phyloP scores from a whole-genome alignment of 805 yeast species.

The Schwanniomyces pseudopolymorphus region DNA sequence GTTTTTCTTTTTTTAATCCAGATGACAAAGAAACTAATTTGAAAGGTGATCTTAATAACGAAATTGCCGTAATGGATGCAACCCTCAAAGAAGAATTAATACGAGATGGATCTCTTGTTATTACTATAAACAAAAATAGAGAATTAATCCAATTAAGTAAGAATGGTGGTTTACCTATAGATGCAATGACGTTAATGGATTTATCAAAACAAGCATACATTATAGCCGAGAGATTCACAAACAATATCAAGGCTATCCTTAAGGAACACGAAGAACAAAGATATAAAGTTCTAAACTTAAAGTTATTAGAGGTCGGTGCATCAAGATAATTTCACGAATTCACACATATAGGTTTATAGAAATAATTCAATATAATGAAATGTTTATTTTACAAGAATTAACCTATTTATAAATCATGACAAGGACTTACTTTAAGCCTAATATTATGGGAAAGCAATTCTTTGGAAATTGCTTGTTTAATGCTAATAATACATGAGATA shows the following conservation, averaged over 20 bases:
- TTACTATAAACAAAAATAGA: constrained; percentile 85
- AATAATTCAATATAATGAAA: not conserved
- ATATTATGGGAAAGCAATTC: not conserved
- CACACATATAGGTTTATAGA: not conserved
- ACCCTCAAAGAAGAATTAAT: constrained; percentile 72
- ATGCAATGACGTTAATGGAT: constrained; percentile 64
- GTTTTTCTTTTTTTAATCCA: constrained; percentile 83
- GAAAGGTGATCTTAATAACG: constrained; percentile 61
- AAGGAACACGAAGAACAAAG: constrained; percentile 53
- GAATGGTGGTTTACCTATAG: constrained; percentile 86
- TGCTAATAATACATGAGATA: not conserved
- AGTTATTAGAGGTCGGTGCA: constrained; percentile 38
- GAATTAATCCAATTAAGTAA: constrained; percentile 89
- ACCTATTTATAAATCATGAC: not conserved
- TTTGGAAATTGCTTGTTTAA: not conserved
- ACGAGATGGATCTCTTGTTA: constrained; percentile 75
- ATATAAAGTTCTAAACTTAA: constrained; percentile 33
- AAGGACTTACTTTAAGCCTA: not conserved
- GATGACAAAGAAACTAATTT: constrained; percentile 62
- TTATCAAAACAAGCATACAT: constrained; percentile 66
- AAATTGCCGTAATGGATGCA: constrained; percentile 73
- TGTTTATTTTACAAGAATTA: not conserved
- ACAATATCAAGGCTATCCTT: constrained; percentile 55
- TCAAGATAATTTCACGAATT: constrained; percentile 16
- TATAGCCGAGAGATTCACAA: constrained; percentile 64